Conservation (phyloP, 768 basidiomycete species). For the Tubosaeta brunneosetosa region DNA sequence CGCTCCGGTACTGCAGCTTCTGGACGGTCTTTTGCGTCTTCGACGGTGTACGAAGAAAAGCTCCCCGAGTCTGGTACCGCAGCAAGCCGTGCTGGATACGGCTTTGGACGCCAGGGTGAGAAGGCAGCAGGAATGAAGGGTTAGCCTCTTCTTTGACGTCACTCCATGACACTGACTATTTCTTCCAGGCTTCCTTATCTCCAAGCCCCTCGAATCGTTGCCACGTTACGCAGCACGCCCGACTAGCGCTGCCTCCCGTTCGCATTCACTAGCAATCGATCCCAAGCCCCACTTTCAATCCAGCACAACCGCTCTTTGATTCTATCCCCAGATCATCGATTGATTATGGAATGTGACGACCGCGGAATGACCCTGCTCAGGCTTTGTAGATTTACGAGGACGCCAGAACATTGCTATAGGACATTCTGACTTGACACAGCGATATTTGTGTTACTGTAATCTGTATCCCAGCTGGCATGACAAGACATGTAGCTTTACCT, state of each 20-base stretch:
- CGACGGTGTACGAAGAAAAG: slow-evolving; percentile 31
- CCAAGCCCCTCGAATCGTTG: slow-evolving; percentile 57
- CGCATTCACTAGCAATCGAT: slow-evolving; percentile 18
- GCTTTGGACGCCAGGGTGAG: slow-evolving; percentile 80
- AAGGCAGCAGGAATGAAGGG: slow-evolving; percentile 65
- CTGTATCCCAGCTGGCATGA: slow-evolving; percentile 25
- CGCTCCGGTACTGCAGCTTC: slow-evolving; percentile 23
- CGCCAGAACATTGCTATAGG: slow-evolving; percentile 11
- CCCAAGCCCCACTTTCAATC: slow-evolving; percentile 24
- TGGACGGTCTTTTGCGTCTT: slow-evolving; percentile 21
- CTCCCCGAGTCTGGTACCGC: slow-evolving; percentile 18
- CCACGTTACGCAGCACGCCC: slow-evolving; percentile 52
- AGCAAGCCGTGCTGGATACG: slow-evolving; percentile 48
- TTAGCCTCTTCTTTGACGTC: slow-evolving; percentile 11
- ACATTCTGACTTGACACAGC: slow-evolving; percentile 9
- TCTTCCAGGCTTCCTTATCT: slow-evolving; percentile 47
- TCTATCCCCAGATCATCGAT: slow-evolving; percentile 10
- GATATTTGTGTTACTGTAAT: slow-evolving; percentile 5
- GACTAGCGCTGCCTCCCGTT: slow-evolving; percentile 22
- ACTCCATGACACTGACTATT: slow-evolving; percentile 2
- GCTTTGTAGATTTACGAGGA: slow-evolving; percentile 14
- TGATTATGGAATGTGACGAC: slow-evolving; percentile 19
- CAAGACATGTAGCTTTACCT: slow-evolving; percentile 26
- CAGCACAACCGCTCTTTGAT: slow-evolving; percentile 27
- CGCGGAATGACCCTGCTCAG: slow-evolving; percentile 8